A percentile compares a stretch with the other conserved stretches of the same genome.
Evolutionary conservation across 1,139 yeast species (phyloP).

Genomic region (Geotrichum australiense): DNA sequence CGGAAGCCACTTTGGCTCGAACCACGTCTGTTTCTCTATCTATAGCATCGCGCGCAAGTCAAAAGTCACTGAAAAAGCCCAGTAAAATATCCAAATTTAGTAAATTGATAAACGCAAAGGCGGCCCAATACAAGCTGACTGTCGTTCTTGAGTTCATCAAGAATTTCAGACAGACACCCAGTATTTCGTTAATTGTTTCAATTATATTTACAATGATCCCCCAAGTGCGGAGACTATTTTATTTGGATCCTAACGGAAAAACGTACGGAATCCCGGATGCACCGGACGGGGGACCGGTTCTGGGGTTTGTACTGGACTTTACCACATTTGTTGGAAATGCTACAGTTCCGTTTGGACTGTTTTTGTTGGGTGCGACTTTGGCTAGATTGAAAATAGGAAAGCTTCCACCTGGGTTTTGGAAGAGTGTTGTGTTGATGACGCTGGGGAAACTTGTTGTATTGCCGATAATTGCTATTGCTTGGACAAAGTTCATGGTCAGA

Average conservation of each 20-base stretch:
- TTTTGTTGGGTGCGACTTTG: conserved; percentile 78
- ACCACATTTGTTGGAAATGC: conserved; percentile 77
- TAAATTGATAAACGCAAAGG: conserved; percentile 15
- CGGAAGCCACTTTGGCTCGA: not conserved
- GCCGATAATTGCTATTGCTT: conserved; percentile 57
- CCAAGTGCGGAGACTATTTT: conserved; percentile 72
- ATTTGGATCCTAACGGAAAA: conserved; percentile 37
- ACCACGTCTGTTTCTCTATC: not conserved
- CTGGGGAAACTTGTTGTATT: conserved; percentile 44
- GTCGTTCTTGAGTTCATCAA: conserved; percentile 38
- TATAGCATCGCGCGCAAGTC: too few species aligned
- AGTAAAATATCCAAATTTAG: not conserved
- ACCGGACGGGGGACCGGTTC: conserved; percentile 77
- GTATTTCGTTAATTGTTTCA: conserved; percentile 56
- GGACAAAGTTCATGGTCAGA: conserved; percentile 43
- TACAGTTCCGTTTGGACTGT: conserved; percentile 78
- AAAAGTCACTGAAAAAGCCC: conserved; percentile 3
- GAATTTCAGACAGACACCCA: conserved; percentile 65
- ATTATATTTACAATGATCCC: conserved; percentile 74
- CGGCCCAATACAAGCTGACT: conserved; percentile 21
- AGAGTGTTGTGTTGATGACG: conserved; percentile 43
- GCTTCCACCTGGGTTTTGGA: conserved; percentile 69
- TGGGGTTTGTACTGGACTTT: conserved; percentile 77
- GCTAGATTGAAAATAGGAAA: conserved; percentile 57
- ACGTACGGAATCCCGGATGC: conserved; percentile 50